phyloP scores from a whole-genome alignment of 2,329 filamentous ascomycete species.

The Coniochaeta hoffmannii region DNA sequence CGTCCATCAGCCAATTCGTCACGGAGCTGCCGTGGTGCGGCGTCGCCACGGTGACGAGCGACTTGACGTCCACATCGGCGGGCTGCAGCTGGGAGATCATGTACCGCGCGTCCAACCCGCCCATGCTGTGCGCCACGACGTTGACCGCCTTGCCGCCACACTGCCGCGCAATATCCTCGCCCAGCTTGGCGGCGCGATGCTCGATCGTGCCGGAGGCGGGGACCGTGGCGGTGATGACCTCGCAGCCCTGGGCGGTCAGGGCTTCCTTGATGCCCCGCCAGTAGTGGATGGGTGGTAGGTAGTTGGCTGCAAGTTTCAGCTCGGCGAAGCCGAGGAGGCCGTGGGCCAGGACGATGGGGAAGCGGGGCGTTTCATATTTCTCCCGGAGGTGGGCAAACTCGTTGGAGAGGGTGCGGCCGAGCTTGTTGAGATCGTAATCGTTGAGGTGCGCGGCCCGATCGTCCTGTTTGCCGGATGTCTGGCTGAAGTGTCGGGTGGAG shows the following conservation, averaged over 20 bases:
- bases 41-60: constrained; percentile 47
- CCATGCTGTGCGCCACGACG: constrained; percentile 66
- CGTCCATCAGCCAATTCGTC: constrained; percentile 44
- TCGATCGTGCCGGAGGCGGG: constrained; percentile 55
- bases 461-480: neutral
- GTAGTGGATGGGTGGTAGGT: constrained; percentile 51
- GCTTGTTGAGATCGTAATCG: neutral
- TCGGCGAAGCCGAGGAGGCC: constrained; percentile 58
- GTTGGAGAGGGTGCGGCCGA: neutral
- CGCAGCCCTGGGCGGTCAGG: constrained; percentile 41
- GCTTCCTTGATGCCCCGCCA: constrained; percentile 59
- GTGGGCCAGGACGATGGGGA: constrained; percentile 59
- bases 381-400: constrained; percentile 2
- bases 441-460: neutral
- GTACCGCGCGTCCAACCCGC: constrained; percentile 57
- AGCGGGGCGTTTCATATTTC: constrained; percentile 37
- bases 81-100: constrained; percentile 53
- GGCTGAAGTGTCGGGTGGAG: neutral
- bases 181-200: constrained; percentile 50
- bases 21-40: constrained; percentile 49
- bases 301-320: constrained; percentile 38
- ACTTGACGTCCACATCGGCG: constrained; percentile 36
- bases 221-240: constrained; percentile 54
- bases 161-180: constrained; percentile 40
- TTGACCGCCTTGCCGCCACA: constrained; percentile 56